These are phyloP conservation scores for Gnaphalium uliginosum DNA, from an alignment of 129 eudicot genomes.

Conservation along the genomic window DNA sequence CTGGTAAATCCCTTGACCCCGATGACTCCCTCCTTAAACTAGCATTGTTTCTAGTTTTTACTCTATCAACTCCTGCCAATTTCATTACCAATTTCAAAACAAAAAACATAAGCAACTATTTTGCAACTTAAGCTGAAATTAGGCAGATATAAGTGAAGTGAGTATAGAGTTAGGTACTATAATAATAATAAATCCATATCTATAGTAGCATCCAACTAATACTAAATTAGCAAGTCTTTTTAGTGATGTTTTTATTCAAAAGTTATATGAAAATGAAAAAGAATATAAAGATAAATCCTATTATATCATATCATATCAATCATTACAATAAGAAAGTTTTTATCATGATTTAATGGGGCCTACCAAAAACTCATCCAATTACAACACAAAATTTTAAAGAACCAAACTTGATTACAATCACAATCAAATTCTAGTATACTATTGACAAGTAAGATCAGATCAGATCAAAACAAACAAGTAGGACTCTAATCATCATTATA, in stretches of 20 bases:
- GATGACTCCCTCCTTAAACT: conserved; percentile 44
- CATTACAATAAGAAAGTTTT: background rate
- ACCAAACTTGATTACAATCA: background rate
- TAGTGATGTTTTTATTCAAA: too few relatives aligned
- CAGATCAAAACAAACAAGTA: background rate
- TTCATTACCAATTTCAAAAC: background rate
- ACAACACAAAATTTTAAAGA: background rate
- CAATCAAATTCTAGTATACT: background rate
- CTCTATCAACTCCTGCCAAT: conserved; percentile 69
- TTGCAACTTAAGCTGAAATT: background rate
- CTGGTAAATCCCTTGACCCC: conserved; percentile 22
- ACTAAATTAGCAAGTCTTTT: too few relatives aligned
- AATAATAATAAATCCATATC: background rate
- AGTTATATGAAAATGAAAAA: background rate
- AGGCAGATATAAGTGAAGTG: background rate
- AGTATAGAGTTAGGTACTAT: background rate
- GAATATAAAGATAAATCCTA: background rate
- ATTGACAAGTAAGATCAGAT: background rate
- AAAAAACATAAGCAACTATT: background rate
- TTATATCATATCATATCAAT: background rate
- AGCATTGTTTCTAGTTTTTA: conserved; percentile 57
- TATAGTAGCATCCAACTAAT: background rate
- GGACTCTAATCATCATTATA: background rate
- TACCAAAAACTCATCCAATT: background rate
- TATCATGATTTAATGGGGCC: background rate